Conservation (phyloP, 495 filamentous ascomycete genomes). For the Clavariopsis aquatica region DNA sequence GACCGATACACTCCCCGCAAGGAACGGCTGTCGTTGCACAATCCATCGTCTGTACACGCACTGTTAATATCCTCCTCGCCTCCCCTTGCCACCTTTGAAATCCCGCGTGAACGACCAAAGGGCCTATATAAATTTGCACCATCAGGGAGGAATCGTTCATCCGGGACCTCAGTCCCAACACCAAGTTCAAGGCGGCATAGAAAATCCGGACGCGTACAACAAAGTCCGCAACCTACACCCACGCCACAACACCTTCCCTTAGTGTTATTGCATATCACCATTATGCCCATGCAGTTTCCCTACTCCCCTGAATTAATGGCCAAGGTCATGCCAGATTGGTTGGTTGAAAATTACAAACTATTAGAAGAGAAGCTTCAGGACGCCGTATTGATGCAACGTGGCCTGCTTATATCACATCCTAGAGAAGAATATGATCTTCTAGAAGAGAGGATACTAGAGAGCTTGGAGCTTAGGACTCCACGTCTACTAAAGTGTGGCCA, state of each 20-base stretch:
- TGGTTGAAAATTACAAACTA: slow-evolving; percentile 71
- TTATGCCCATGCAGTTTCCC: slow-evolving; percentile 70
- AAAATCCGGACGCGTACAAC: slow-evolving; percentile 6
- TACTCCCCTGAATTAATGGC: slow-evolving; percentile 61
- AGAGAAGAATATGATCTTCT: slow-evolving; percentile 87
- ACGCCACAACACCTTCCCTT: slow-evolving; percentile 60
- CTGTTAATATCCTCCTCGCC: slow-evolving; percentile 77
- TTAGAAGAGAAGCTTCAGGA: slow-evolving; percentile 74
- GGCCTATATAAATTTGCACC: slow-evolving; percentile 33
- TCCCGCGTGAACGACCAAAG: slow-evolving; percentile 49
- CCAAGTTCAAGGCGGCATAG: slow-evolving; percentile 28
- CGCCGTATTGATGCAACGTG: slow-evolving; percentile 73
- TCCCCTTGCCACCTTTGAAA: slow-evolving; percentile 51
- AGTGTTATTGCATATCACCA: slow-evolving; percentile 82
- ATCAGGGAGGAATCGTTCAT: slow-evolving; percentile 30
- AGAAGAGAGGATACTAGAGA: slow-evolving; percentile 88
- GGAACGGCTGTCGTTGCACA: slow-evolving; percentile 59
- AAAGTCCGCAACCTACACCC: slow-evolving; percentile 22
- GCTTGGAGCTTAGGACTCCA: slow-evolving; percentile 73
- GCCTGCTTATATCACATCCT: slow-evolving; percentile 85
- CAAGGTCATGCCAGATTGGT: slow-evolving; percentile 55
- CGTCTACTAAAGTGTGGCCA: slow-evolving; percentile 80
- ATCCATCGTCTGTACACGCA: slow-evolving; percentile 72
- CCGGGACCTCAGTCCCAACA: slow-evolving; percentile 36
- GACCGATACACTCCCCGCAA: slow-evolving; percentile 44